Evolutionary conservation across 306 rosid species (phyloP).

Genomic region (Potentilla sterilis): DNA sequence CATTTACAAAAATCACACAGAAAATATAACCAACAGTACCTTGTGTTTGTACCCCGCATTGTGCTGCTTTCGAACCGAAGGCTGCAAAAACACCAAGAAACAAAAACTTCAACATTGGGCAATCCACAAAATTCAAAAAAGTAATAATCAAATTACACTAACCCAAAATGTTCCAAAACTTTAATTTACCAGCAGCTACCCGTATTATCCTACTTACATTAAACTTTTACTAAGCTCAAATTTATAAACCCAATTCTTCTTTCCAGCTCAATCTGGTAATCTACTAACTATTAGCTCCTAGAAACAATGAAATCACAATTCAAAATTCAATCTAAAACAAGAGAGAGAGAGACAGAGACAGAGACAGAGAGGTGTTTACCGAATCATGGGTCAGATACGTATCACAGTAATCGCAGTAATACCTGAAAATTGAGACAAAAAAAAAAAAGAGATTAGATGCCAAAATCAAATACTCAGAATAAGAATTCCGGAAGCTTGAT

Average conservation of each 20-base stretch:
- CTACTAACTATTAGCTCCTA: not conserved
- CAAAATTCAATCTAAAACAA: not conserved
- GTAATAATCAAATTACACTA: not conserved
- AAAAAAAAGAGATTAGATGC: not conserved
- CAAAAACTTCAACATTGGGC: not conserved
- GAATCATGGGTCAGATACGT: constrained; percentile 88
- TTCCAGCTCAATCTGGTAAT: not conserved
- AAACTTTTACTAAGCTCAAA: not conserved
- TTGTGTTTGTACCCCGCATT: constrained; percentile 97
- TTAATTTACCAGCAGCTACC: not conserved
- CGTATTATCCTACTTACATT: too few relatives aligned
- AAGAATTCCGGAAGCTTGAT: not conserved
- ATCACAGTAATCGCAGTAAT: constrained; percentile 87
- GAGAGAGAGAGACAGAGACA: too few relatives aligned
- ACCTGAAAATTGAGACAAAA: constrained; percentile 30
- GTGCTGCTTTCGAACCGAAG: constrained; percentile 97
- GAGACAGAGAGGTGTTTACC: constrained; percentile 31
- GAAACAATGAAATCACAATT: not conserved
- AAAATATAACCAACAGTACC: constrained; percentile 37
- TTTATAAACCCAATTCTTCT: not conserved
- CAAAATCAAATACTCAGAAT: not conserved
- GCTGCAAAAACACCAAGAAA: constrained; percentile 47
- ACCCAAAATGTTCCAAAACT: not conserved
- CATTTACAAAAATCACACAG: not conserved
- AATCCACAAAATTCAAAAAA: not conserved